These are phyloP conservation scores for Talaromyces sp. DNA, from an alignment of 2,329 filamentous ascomycete genomes.

Conservation along the genomic window DNA sequence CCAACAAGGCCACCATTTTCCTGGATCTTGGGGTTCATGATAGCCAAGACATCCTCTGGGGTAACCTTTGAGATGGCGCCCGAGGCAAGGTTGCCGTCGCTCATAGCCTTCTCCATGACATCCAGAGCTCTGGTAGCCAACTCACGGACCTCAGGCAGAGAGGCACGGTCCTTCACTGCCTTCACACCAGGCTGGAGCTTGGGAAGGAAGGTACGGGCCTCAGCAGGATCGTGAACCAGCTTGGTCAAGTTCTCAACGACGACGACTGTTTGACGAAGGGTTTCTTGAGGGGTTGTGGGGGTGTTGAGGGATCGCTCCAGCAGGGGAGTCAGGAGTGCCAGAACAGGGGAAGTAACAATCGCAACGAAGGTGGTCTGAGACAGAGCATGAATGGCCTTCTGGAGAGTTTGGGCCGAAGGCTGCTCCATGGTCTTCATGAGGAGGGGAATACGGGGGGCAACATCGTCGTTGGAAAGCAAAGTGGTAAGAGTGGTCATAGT, in stretches of 20 bases:
- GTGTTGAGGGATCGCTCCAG: slow-evolving; percentile 93
- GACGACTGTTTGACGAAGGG: slow-evolving; percentile 91
- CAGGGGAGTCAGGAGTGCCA: slow-evolving; percentile 90
- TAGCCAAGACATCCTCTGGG: slow-evolving; percentile 69
- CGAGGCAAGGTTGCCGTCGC: slow-evolving; percentile 60
- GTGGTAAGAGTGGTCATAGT: slow-evolving; percentile 90
- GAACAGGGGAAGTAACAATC: slow-evolving; percentile 89
- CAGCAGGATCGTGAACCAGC: slow-evolving; percentile 92
- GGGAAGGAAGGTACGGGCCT: slow-evolving; percentile 91
- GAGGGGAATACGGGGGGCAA: slow-evolving; percentile 86
- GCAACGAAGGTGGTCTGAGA: slow-evolving; percentile 99
- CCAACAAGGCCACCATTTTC: slow-evolving; percentile 66
- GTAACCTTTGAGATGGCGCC: slow-evolving; percentile 65
- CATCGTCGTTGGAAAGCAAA: slow-evolving; percentile 94
- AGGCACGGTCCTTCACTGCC: slow-evolving; percentile 81
- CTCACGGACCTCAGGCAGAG: slow-evolving; percentile 91
- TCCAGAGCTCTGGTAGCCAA: slow-evolving; percentile 78
- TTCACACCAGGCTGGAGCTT: slow-evolving; percentile 94
- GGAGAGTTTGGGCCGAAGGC: slow-evolving; percentile 81
- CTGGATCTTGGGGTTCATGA: slow-evolving; percentile 77
- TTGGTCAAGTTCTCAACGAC: slow-evolving; percentile 98
- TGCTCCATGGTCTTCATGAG: slow-evolving; percentile 95
- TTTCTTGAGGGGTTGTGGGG: slow-evolving; percentile 87
- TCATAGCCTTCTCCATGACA: slow-evolving; percentile 95
- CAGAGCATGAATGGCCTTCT: slow-evolving; percentile 95